phyloP scores from a whole-genome alignment of 352 stramenopile species.

The Phytophthora pini region DNA sequence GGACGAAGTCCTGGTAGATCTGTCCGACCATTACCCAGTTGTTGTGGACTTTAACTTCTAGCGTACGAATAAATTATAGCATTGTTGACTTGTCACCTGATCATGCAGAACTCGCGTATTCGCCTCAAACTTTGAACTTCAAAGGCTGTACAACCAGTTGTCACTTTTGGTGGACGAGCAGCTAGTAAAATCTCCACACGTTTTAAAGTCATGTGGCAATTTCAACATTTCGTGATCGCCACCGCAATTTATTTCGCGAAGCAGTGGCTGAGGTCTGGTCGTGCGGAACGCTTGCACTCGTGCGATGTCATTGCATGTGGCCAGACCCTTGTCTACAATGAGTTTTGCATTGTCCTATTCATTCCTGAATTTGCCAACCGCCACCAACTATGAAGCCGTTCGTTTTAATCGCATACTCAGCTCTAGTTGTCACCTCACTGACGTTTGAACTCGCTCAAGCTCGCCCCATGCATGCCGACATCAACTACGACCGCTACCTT shows the following conservation, averaged over 20 bases:
- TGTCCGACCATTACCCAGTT: slow-evolving; percentile 79
- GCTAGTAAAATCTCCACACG: too few species aligned
- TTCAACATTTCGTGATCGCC: slow-evolving; percentile 9
- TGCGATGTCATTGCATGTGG: too few species aligned
- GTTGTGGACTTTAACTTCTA: slow-evolving; percentile 64
- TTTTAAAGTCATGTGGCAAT: slow-evolving; percentile 19
- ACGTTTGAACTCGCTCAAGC: slow-evolving; percentile 10
- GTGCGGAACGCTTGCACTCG: too few species aligned
- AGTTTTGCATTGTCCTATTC: background rate
- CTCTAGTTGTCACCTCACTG: background rate
- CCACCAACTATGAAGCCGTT: slow-evolving; percentile 19
- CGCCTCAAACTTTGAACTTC: background rate
- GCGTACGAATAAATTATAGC: slow-evolving; percentile 21
- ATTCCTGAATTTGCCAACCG: slow-evolving; percentile 29
- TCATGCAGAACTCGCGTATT: slow-evolving; percentile 8
- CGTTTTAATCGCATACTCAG: slow-evolving; percentile 14
- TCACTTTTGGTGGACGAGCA: background rate
- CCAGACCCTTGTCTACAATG: too few species aligned
- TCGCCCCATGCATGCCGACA: slow-evolving; percentile 37
- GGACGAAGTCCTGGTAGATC: slow-evolving; percentile 52
- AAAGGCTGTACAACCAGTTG: background rate
- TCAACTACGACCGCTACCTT: slow-evolving; percentile 51
- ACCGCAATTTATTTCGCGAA: slow-evolving; percentile 31
- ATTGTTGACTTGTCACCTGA: slow-evolving; percentile 17
- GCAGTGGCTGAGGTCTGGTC: background rate